Conservation (phyloP, 2,329 filamentous ascomycete genomes). For the Fusarium ramigenum region DNA sequence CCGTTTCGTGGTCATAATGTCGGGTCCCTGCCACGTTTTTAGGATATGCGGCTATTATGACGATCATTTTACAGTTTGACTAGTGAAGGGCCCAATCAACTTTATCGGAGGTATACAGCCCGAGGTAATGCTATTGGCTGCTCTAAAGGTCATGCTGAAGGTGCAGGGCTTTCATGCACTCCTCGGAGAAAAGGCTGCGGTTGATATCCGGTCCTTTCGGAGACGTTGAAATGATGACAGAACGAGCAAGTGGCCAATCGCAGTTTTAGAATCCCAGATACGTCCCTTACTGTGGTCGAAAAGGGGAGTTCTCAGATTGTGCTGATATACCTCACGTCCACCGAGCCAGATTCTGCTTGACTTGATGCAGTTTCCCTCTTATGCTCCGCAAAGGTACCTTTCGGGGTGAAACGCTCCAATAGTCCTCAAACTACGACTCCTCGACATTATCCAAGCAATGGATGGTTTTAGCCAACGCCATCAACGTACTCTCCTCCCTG, state of each 20-base stretch:
- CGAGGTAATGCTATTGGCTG: fast-evolving
- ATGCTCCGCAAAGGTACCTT: too few relatives aligned
- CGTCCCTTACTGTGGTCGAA: too few relatives aligned
- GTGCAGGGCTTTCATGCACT: neutral
- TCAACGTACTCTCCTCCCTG: constrained; percentile 4
- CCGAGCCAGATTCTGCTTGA: fast-evolving
- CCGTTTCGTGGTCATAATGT: neutral
- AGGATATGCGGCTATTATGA: neutral
- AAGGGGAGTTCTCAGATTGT: too few relatives aligned
- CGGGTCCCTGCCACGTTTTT: too few relatives aligned
- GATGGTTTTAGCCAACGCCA: neutral
- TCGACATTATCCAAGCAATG: neutral
- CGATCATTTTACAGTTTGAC: neutral
- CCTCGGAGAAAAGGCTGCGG: neutral
- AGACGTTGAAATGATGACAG: too few relatives aligned
- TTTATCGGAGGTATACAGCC: fast-evolving
- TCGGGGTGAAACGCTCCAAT: fast-evolving
- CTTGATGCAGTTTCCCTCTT: neutral
- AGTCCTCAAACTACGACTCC: fast-evolving
- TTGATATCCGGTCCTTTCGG: too few relatives aligned
- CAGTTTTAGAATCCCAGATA: too few relatives aligned
- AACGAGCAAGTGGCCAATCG: too few relatives aligned
- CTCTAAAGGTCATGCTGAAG: neutral
- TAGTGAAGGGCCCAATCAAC: neutral
- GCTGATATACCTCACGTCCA: neutral